Conservation (phyloP, 75 land plant species). For the Selaginella moellendorffii region DNA sequence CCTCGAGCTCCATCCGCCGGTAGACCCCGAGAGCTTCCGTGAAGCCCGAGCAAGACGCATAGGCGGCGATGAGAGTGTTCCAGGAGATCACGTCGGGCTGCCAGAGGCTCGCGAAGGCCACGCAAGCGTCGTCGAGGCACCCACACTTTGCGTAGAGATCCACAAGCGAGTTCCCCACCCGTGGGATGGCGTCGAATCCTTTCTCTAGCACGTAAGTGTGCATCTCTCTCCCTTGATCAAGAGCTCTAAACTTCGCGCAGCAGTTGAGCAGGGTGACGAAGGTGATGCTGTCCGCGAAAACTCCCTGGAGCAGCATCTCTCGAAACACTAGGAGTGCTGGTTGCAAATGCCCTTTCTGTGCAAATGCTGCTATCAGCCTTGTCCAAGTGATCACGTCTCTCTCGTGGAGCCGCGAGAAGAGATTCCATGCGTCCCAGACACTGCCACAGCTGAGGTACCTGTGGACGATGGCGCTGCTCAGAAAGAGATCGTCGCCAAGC, state of each 20-base stretch:
- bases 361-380: not conserved
- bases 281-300: not conserved
- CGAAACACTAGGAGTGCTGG: not conserved
- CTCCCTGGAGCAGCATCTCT: not conserved
- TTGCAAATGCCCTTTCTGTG: not conserved
- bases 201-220: not conserved
- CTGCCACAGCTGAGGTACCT: not conserved
- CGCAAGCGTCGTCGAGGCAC: not conserved
- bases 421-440: not conserved
- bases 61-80: not conserved
- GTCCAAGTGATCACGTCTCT: not conserved
- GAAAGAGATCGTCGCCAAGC: too few relatives aligned
- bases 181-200: not conserved
- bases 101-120: not conserved
- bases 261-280: not conserved
- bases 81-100: slow-evolving; percentile 1
- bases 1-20: not conserved
- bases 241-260: not conserved
- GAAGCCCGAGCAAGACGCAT: not conserved
- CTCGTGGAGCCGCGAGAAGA: not conserved
- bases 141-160: slow-evolving; percentile 4
- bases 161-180: not conserved
- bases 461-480: too few relatives aligned
- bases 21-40: not conserved
- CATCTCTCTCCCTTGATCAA: not conserved